These are phyloP conservation scores for Somion occarium DNA, from an alignment of 1,284 basidiomycete species.

Conservation along the genomic window DNA sequence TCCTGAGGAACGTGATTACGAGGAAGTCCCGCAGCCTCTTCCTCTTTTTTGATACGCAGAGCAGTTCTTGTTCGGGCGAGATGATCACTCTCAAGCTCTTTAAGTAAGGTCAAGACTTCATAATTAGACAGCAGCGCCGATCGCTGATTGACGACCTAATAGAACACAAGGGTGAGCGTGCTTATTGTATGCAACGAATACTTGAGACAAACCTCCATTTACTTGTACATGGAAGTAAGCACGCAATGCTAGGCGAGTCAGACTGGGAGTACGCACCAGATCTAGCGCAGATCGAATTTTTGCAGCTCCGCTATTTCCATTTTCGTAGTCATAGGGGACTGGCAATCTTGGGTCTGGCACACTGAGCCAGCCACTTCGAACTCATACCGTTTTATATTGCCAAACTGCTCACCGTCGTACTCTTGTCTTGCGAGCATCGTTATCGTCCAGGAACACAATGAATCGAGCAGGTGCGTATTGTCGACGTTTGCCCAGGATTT, in stretches of 20 bases:
- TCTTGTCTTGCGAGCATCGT: too few species aligned
- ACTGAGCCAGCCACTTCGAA: background rate
- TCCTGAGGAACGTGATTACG: constrained; percentile 29
- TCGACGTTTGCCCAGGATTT: background rate
- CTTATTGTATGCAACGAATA: constrained; percentile 5
- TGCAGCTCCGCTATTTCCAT: background rate
- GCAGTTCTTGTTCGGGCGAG: constrained; percentile 59
- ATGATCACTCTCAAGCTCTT: constrained; percentile 72
- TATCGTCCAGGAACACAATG: constrained; percentile 23
- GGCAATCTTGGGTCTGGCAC: background rate
- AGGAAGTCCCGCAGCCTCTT: constrained; percentile 40
- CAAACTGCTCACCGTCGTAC: background rate
- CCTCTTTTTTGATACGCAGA: constrained; percentile 67
- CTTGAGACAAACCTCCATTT: constrained; percentile 29
- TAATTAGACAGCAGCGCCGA: constrained; percentile 81
- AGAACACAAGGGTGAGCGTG: background rate
- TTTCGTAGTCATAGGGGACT: background rate
- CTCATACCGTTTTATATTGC: background rate
- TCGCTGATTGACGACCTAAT: constrained; percentile 71
- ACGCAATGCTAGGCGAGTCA: background rate
- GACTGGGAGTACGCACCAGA: background rate
- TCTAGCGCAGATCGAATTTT: background rate
- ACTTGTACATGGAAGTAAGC: background rate
- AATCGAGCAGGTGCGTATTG: constrained; percentile 31
- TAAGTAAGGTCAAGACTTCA: constrained; percentile 80